Base-by-base conservation (phyloP, 331 rosid genomes). In the Phaseolus coccineus region DNA sequence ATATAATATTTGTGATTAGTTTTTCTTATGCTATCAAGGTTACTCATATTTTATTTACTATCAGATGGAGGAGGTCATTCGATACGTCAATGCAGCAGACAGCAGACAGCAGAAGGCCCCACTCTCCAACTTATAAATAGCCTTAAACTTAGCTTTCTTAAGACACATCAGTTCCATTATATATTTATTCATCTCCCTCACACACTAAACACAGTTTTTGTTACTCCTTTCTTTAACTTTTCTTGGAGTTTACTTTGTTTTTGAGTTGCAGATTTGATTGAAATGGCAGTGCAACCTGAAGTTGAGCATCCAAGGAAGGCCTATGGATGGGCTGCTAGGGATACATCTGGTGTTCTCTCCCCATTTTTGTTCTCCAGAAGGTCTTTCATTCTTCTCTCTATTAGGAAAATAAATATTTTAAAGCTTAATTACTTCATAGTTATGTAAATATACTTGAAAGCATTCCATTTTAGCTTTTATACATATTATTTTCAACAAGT, bases 261-360 rank as follows among this genome's bases (percentile, higher is more conserved):
- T 22, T 55, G 62, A 24, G 24, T 55, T 22, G 31, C 8, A 22
- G 28, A 8, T 22, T 24, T 58, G 8, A 27, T 25, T 58, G n/a
- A 68, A 59, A 81, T 81, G 85, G 84, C 58, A 10, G 35, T 62
- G 31, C 46, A 55, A 8, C 53, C 73, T 68, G 85, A 87, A 42
- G 1, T 35, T 25, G 89, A 85, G 71, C 92, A 89, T 69, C 85
- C 89, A 3, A 83, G 25, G 13, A 85, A 79, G 77, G 87, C 88
- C 0, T 84, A 61, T 24, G 89, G 91, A 46, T 85, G 83, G 83
- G 91, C 90, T 8, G 91, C 93, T 13, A 87, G 78, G 64, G 91
- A 87, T n/a, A 0, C 85, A 5, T 82, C 88, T 52, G 91, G 91
- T 2, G 27, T 77, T 47, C 91, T 89, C 73, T 84, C 85, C 13